Conservation (phyloP, 2,329 filamentous ascomycete genomes). For the Ceratocystis huliohia region DNA sequence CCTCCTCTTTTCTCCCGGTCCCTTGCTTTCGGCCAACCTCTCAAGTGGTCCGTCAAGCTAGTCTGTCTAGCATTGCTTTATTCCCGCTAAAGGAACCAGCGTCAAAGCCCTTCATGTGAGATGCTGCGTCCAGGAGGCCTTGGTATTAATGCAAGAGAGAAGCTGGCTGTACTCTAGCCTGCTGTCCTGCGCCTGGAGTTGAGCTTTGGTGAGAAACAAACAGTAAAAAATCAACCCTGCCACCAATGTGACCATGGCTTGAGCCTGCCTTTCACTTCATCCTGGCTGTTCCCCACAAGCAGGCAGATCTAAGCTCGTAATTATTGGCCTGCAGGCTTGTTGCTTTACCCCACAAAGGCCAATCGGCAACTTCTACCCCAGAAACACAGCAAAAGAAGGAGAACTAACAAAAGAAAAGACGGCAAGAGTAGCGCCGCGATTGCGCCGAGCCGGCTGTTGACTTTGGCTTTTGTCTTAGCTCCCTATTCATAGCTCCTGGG, state of each 20-base stretch:
- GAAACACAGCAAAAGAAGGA: not conserved
- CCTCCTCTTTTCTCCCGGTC: not conserved
- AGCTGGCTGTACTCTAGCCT: too few species aligned
- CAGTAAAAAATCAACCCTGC: not conserved
- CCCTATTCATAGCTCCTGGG: not conserved
- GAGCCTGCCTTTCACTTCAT: not conserved
- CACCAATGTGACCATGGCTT: not conserved
- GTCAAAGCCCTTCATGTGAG: not conserved
- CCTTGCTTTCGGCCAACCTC: not conserved
- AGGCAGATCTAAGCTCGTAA: not conserved
- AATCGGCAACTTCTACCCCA: not conserved
- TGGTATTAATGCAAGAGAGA: not conserved
- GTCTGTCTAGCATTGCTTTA: not conserved
- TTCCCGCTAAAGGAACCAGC: not conserved
- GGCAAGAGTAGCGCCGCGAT: not conserved
- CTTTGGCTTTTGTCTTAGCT: not conserved
- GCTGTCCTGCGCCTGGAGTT: too few species aligned
- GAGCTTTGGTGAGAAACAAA: too few species aligned
- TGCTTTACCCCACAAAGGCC: not conserved
- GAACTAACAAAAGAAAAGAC: not conserved
- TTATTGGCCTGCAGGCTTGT: not conserved
- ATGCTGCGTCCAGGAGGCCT: not conserved
- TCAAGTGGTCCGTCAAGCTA: not conserved
- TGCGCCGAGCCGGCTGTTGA: not conserved
- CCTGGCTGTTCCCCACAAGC: not conserved